Conservation (phyloP, 371 early-diverging fungal species). For the Syncephalastrum sp. region DNA sequence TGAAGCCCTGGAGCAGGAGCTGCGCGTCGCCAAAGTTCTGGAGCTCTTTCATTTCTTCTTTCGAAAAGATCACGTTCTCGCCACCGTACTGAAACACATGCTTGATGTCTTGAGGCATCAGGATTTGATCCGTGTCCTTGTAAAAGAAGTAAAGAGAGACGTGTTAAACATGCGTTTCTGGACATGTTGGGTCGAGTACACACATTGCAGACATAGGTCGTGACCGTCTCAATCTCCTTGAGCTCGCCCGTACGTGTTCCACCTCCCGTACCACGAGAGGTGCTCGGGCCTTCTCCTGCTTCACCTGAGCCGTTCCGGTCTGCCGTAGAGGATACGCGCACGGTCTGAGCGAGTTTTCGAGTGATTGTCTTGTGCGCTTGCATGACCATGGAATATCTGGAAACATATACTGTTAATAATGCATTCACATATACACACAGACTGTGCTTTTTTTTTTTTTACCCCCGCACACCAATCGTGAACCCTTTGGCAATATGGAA, state of each 20-base stretch:
- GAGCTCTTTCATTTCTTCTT: slow-evolving; percentile 53
- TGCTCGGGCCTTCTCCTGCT: no score
- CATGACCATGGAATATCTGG: slow-evolving; percentile 37
- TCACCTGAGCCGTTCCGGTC: no score
- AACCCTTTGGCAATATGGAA: slow-evolving; percentile 51
- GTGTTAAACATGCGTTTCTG: no score
- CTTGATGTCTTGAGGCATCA: slow-evolving; percentile 57
- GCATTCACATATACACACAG: no score
- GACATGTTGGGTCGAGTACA: neutral
- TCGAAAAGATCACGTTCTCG: slow-evolving; percentile 56
- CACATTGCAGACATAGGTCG: slow-evolving; percentile 57
- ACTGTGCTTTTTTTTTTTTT: neutral
- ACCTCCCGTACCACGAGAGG: no score
- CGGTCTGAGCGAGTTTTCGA: no score
- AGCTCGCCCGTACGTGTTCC: no score
- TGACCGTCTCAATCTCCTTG: slow-evolving; percentile 51
- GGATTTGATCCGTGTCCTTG: slow-evolving; percentile 49
- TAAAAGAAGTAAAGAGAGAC: no score
- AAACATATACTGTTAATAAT: no score
- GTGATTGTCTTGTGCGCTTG: slow-evolving; percentile 33
- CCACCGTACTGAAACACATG: slow-evolving; percentile 58
- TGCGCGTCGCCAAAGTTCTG: slow-evolving; percentile 21
- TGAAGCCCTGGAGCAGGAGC: slow-evolving; percentile 62
- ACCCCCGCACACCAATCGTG: slow-evolving; percentile 63
- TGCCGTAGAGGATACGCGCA: no score